Percentiles rank a stretch among this genome's conserved stretches.
These are phyloP conservation scores for Suhomyces kunorum DNA, from an alignment of 1,139 yeast species.

Conservation along the genomic window DNA sequence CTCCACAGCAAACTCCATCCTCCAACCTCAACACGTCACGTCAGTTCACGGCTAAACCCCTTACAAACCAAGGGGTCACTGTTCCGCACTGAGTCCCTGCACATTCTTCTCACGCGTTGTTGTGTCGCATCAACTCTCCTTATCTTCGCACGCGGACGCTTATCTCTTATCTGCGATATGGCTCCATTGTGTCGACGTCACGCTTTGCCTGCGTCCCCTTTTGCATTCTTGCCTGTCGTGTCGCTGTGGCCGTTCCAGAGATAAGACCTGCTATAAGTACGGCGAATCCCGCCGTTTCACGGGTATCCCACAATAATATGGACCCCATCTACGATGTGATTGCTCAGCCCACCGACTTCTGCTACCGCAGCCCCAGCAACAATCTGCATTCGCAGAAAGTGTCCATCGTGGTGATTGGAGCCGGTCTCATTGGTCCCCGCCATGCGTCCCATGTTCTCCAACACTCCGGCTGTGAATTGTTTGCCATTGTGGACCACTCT, in stretches of 20 bases:
- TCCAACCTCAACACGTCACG: too few relatives aligned
- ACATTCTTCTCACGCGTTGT: too few relatives aligned
- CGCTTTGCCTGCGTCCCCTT: too few relatives aligned
- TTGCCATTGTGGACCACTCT: constrained; percentile 44
- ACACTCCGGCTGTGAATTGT: constrained; percentile 30
- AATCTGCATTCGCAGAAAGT: constrained; percentile 7
- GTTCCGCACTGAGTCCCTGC: too few relatives aligned
- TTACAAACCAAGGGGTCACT: too few relatives aligned
- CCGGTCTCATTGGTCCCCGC: constrained; percentile 29
- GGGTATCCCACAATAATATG: constrained; percentile 9
- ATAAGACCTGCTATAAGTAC: neutral
- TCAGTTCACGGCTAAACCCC: too few relatives aligned
- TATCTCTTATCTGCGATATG: constrained; percentile 3
- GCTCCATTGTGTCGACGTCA: neutral
- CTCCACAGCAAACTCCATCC: too few relatives aligned
- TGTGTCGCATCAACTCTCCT: too few relatives aligned
- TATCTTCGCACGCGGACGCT: constrained; percentile 5
- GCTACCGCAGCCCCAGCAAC: neutral
- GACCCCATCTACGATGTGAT: constrained; percentile 15
- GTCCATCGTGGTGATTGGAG: constrained; percentile 24
- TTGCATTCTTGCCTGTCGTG: too few relatives aligned
- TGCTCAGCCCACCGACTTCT: neutral
- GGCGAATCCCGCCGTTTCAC: neutral
- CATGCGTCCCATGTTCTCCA: constrained; percentile 26
- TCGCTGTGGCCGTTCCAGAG: constrained; percentile 1